phyloP scores from a whole-genome alignment of 768 basidiomycete species.

The Hypholoma fasciculare region DNA sequence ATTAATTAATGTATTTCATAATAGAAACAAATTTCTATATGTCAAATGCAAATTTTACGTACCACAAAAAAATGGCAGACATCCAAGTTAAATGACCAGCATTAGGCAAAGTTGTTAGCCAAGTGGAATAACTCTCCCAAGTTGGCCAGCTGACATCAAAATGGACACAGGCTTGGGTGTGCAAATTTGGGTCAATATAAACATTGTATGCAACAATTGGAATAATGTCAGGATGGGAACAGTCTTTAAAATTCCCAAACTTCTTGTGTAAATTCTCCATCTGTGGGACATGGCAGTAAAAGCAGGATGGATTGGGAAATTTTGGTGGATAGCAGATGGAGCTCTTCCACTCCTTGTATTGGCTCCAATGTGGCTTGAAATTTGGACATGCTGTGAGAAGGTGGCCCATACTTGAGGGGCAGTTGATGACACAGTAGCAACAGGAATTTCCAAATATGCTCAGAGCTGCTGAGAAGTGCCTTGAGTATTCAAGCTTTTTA shows the following conservation, averaged over 20 bases:
- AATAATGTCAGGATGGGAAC: not conserved
- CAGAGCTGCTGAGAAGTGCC: too few relatives aligned
- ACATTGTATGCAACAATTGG: not conserved
- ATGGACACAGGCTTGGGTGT: not conserved
- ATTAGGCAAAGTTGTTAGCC: not conserved
- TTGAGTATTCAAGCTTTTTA: too few relatives aligned
- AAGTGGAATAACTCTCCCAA: not conserved
- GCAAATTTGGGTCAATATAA: not conserved
- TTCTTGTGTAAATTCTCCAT: not conserved
- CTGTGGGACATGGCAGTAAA: not conserved
- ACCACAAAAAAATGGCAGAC: not conserved
- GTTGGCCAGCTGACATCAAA: not conserved
- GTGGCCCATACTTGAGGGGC: not conserved
- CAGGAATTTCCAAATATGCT: too few relatives aligned
- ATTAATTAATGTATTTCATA: too few relatives aligned
- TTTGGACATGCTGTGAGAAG: not conserved
- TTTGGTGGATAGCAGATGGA: not conserved
- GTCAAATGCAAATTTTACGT: not conserved
- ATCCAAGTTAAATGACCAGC: not conserved
- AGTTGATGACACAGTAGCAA: not conserved
- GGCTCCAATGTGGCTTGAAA: not conserved
- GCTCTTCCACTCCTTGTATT: not conserved
- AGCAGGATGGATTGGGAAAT: not conserved
- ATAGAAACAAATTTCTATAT: not conserved
- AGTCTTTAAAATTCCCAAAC: not conserved